A percentile compares a stretch with the other conserved stretches of the same genome.
phyloP scores from a whole-genome alignment of 2,329 filamentous ascomycete genomes.

The Sarocladium kiliense region DNA sequence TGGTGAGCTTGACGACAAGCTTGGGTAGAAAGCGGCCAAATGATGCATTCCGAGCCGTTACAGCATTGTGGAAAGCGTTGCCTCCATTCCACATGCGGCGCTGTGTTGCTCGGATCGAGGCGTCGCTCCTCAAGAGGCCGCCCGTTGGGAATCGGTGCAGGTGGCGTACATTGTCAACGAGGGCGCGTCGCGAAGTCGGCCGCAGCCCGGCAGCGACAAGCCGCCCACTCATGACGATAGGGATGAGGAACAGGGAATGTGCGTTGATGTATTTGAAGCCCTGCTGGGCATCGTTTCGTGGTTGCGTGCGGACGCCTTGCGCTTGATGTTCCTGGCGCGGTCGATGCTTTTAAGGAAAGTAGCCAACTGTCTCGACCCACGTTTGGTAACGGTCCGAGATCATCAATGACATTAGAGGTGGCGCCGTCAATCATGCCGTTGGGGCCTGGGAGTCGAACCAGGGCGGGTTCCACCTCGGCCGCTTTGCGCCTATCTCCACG shows the following conservation, averaged over 20 bases:
- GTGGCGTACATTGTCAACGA: constrained; percentile 52
- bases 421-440: constrained; percentile 3
- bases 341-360: background rate
- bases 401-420: constrained; percentile 8
- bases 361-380: constrained; percentile 3
- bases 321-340: background rate
- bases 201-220: constrained; percentile 64
- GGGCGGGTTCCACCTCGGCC: background rate
- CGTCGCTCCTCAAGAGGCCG: constrained; percentile 63
- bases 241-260: background rate
- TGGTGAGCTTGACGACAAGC: constrained; percentile 81
- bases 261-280: background rate
- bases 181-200: constrained; percentile 59
- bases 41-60: constrained; percentile 57
- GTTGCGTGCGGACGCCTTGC: constrained; percentile 1
- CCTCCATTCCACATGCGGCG: constrained; percentile 71
- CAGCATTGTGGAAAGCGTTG: constrained; percentile 79
- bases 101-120: constrained; percentile 54
- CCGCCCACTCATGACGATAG: constrained; percentile 28
- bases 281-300: constrained; percentile 6
- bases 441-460: background rate
- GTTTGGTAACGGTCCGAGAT: constrained; percentile 1
- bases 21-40: constrained; percentile 70
- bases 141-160: constrained; percentile 63
- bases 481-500: constrained; percentile 2